These are phyloP conservation scores for Iris macrosiphon DNA, from an alignment of 106 monocot genomes.

Conservation along the genomic window DNA sequence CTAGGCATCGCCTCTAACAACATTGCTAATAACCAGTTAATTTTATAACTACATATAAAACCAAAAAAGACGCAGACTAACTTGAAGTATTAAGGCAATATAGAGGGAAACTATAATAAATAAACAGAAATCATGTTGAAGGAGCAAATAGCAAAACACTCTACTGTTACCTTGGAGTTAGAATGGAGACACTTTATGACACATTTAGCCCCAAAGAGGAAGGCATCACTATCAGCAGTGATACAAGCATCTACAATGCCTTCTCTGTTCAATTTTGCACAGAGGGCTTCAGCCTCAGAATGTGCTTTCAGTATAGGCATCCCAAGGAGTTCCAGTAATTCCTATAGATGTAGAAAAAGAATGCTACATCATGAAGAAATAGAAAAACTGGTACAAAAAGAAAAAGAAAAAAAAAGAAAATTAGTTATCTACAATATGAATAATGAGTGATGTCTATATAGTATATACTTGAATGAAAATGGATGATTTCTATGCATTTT, in stretches of 20 bases:
- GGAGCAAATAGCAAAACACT: neutral
- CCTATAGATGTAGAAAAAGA: conserved; percentile 41
- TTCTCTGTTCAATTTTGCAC: conserved; percentile 79
- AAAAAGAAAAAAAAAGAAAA: too few species aligned
- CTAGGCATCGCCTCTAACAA: too few species aligned
- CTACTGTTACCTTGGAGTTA: conserved; percentile 60
- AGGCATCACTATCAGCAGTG: conserved; percentile 94
- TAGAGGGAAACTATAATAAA: neutral
- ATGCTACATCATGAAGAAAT: neutral
- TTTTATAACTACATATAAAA: too few species aligned
- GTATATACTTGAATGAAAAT: too few species aligned
- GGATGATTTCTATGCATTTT: too few species aligned
- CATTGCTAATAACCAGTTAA: too few species aligned
- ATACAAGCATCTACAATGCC: conserved; percentile 96
- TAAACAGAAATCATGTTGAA: neutral
- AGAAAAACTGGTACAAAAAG: too few species aligned
- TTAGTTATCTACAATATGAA: too few species aligned
- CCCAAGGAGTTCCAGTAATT: conserved; percentile 80
- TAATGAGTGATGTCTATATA: too few species aligned
- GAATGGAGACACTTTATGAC: conserved; percentile 71
- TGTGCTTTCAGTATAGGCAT: conserved; percentile 78
- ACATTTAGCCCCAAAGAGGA: conserved; percentile 90
- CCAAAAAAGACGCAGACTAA: too few species aligned
- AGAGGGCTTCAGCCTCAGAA: conserved; percentile 89
- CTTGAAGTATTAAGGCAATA: neutral